These are phyloP conservation scores for Penicillium sp. DNA, from an alignment of 2,329 filamentous ascomycete genomes.

Conservation along the genomic window DNA sequence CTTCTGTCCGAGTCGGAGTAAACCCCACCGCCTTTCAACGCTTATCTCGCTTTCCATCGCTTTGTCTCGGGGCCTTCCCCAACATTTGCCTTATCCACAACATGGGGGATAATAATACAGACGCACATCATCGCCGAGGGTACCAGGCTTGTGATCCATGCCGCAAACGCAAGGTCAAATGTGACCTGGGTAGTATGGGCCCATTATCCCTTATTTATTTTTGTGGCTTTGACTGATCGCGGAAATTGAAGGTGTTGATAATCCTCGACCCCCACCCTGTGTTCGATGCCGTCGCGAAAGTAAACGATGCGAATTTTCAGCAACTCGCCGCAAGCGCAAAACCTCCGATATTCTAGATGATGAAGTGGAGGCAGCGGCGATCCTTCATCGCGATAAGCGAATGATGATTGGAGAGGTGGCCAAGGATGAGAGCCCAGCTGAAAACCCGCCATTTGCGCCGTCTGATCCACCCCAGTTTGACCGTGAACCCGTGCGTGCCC, in stretches of 20 bases:
- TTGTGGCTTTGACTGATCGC: slow-evolving; percentile 14
- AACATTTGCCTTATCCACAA: slow-evolving; percentile 22
- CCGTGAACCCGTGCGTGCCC: slow-evolving; percentile 22
- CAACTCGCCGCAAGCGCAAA: slow-evolving; percentile 89
- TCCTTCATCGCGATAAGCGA: slow-evolving; percentile 47
- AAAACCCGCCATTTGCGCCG: slow-evolving; percentile 29
- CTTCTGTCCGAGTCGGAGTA: slow-evolving; percentile 15
- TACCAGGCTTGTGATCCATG: slow-evolving; percentile 52
- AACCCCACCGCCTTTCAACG: slow-evolving; percentile 36
- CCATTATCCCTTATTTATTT: slow-evolving; percentile 11
- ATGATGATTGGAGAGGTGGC: slow-evolving; percentile 53
- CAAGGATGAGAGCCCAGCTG: slow-evolving; percentile 26
- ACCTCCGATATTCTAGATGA: slow-evolving; percentile 50
- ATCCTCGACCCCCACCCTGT: slow-evolving; percentile 90
- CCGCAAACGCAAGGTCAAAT: slow-evolving; percentile 51
- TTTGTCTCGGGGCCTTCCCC: slow-evolving; percentile 27
- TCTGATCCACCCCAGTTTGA: slow-evolving; percentile 29
- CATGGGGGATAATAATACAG: slow-evolving; percentile 28
- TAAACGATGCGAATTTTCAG: slow-evolving; percentile 96
- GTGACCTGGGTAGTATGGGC: slow-evolving; percentile 47
- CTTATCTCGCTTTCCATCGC: slow-evolving; percentile 43
- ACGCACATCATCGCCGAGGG: slow-evolving; percentile 45
- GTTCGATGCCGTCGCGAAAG: slow-evolving; percentile 89
- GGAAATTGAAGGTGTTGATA: slow-evolving; percentile 65
- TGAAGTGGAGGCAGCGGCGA: slow-evolving; percentile 41